phyloP scores from a whole-genome alignment of 345 rosid genomes.

The Eucalyptus microcorys region DNA sequence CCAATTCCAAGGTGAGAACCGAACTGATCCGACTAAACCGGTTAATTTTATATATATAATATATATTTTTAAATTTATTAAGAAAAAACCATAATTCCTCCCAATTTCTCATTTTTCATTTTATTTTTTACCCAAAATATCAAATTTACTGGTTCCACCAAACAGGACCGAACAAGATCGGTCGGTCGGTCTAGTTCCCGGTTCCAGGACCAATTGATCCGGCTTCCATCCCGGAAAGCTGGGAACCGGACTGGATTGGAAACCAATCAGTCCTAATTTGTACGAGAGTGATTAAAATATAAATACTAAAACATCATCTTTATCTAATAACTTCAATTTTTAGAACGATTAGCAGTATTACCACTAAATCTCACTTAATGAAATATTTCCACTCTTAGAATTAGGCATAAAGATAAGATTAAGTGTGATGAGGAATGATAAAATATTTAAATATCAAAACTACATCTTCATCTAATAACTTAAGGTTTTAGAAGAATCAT shows the following conservation, averaged over 20 bases:
- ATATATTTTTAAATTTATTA: too few relatives aligned
- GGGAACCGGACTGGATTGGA: fast-evolving
- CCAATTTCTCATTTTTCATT: too few relatives aligned
- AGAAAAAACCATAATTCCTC: too few relatives aligned
- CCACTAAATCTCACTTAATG: too few relatives aligned
- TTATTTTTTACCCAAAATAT: fast-evolving
- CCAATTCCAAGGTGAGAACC: fast-evolving
- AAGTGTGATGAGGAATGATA: too few relatives aligned
- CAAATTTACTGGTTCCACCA: fast-evolving
- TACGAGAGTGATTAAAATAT: too few relatives aligned
- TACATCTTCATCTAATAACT: too few relatives aligned
- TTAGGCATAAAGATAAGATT: fast-evolving
- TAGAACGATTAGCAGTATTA: fast-evolving
- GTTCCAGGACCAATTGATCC: fast-evolving
- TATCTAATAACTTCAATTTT: fast-evolving
- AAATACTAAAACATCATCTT: too few relatives aligned
- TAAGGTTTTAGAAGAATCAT: fast-evolving
- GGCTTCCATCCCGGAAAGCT: fast-evolving
- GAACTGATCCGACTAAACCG: fast-evolving
- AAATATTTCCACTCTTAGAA: fast-evolving
- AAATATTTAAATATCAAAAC: fast-evolving
- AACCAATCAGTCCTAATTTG: fast-evolving
- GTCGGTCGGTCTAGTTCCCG: fast-evolving
- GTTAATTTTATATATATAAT: too few relatives aligned
- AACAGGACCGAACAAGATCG: fast-evolving